Evolutionary conservation across 495 filamentous ascomycete genomes (phyloP).

Genomic region (Penicillium steckii): DNA sequence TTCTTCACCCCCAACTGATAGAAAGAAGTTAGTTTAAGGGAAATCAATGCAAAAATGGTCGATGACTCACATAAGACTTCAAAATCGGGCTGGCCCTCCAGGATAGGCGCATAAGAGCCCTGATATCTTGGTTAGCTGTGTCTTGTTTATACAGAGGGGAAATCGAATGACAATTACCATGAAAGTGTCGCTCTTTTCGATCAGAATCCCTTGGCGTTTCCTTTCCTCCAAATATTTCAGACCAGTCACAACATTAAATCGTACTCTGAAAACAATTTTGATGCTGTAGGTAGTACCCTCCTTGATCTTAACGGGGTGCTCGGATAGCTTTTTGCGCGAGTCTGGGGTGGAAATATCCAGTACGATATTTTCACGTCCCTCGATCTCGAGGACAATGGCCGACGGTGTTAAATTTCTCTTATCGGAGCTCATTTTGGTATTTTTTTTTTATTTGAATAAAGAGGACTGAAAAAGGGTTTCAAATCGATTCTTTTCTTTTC

Average conservation of each 20-base stretch:
- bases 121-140: neutral
- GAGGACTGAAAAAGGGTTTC: neutral
- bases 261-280: neutral
- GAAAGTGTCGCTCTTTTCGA: constrained; percentile 2
- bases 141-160: neutral
- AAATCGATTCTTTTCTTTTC: too few species aligned
- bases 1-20: neutral
- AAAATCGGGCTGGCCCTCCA: neutral
- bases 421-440: neutral
- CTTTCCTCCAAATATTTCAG: neutral
- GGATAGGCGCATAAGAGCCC: neutral
- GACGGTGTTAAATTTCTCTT: neutral
- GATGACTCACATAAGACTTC: neutral
- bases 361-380: neutral
- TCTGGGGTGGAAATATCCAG: neutral
- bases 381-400: neutral
- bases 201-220: neutral
- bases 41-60: neutral
- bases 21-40: neutral
- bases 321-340: constrained; percentile 3
- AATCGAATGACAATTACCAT: neutral
- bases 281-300: neutral
- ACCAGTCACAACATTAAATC: neutral
- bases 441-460: neutral
- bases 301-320: neutral